These are phyloP conservation scores for Stephania japonica DNA, from an alignment of 164 flowering plant genomes.

Conservation along the genomic window DNA sequence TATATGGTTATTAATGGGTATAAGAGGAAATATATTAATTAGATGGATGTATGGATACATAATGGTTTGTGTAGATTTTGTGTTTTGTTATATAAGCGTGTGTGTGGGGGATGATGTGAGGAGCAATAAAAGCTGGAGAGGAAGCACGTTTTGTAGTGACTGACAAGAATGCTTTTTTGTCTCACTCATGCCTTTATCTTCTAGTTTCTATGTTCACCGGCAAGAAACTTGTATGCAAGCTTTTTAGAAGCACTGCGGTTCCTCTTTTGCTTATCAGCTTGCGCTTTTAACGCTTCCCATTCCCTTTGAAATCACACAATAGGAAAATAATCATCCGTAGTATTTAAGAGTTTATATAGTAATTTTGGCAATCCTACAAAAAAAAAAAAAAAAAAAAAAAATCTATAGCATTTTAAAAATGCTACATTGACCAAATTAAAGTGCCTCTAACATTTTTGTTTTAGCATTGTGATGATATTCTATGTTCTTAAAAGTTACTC, in stretches of 20 bases:
- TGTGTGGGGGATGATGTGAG: not conserved
- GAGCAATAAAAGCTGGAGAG: not conserved
- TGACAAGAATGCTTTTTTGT: conserved; percentile 43
- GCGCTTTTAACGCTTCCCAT: conserved; percentile 36
- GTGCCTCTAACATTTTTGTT: too few species aligned
- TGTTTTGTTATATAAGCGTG: not conserved
- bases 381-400: too few species aligned
- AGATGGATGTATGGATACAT: not conserved
- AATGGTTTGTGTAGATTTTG: conserved; percentile 4
- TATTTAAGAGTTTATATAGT: too few species aligned
- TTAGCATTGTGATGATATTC: too few species aligned
- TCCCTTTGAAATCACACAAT: conserved; percentile 12
- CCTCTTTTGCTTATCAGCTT: conserved; percentile 61
- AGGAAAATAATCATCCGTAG: too few species aligned
- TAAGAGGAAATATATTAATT: not conserved
- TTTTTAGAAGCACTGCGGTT: conserved; percentile 53
- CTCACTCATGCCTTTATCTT: conserved; percentile 18
- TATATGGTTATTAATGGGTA: not conserved
- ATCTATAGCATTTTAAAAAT: too few species aligned
- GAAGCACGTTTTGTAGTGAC: conserved; percentile 17
- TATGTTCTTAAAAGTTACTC: too few species aligned
- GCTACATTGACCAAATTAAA: too few species aligned
- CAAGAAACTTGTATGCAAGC: conserved; percentile 58
- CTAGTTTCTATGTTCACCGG: conserved; percentile 35
- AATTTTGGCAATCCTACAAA: too few species aligned